Evolutionary conservation across 768 basidiomycete genomes (phyloP), one percentile per base, ranked within the genome.

Genomic region (Tylopilus rubrobrunneus): DNA sequence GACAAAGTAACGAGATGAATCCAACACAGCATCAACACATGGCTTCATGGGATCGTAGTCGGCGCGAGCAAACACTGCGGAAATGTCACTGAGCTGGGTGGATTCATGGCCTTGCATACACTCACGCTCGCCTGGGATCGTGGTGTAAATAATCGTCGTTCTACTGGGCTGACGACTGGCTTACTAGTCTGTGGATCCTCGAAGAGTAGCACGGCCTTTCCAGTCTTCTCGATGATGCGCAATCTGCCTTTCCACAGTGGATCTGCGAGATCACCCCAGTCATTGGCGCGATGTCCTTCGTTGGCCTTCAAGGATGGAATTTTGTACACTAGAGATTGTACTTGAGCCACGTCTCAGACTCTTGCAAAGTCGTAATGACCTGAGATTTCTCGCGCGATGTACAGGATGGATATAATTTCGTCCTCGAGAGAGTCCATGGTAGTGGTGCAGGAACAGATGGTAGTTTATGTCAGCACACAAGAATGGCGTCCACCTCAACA

Each of bases 1-100:
- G 15, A 96, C 94, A 66, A 98, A 98, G 68, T 98, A 98, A 45
- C 94, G 84, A 11, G 93, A 95, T 1, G 92, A 95, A 68, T 98
- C 94, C 27, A 97, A 77, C 15, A 95, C 93, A n/a, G 91, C 88
- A 60, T 98, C 94, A n/a, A 98, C 90, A 28, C 82, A 85, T 5
- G 92, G 90, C 53, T 83, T 84, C 42, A 80, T 72, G 15, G 85
- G 77, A 63, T 90, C 86, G 65, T 97, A 98, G 42, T 82, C 82
- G 15, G 92, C 84, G 59, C 82, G 85, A 41, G 95, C 95, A 74
- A 98, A 98, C 51, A 90, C 91, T 89, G 69, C 36, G 56, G 48
- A 42, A 51, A 14, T 27, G n/a, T 39, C 39, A n/a, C 45, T 49
- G 56, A 55, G 45, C 43, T 19, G 31, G 17, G 51, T 45, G n/a